phyloP scores from a whole-genome alignment of 78 protist species.

The Goniomonas avonlea region DNA sequence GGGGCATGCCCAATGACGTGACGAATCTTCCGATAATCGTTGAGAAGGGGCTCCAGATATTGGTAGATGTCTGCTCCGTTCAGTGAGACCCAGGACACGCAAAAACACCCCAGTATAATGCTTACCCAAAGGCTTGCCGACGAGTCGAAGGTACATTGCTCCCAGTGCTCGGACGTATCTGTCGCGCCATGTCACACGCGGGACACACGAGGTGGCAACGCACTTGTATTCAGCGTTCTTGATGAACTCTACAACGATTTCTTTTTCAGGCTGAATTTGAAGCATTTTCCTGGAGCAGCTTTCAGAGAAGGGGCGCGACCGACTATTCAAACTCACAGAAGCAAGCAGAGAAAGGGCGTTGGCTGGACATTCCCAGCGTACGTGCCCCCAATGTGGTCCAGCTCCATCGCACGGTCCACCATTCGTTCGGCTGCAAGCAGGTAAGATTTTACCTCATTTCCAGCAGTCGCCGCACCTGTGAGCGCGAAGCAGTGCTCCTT shows the following conservation, averaged over 20 bases:
- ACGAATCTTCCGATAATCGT: constrained; percentile 74
- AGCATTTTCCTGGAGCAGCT: not conserved
- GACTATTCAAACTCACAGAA: constrained; percentile 73
- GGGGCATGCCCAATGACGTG: not conserved
- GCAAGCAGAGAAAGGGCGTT: constrained; percentile 78
- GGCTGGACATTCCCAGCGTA: constrained; percentile 81
- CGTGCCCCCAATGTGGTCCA: constrained; percentile 75
- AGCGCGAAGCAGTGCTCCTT: constrained; percentile 94
- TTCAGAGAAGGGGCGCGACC: not conserved
- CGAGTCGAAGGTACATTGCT: constrained; percentile 83
- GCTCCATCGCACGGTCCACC: constrained; percentile 83
- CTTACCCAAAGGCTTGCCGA: constrained; percentile 17
- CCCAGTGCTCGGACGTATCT: constrained; percentile 82
- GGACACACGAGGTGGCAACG: not conserved
- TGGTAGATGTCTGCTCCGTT: not conserved
- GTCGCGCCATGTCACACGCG: not conserved
- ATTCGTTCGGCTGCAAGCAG: constrained; percentile 76
- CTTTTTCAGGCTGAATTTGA: constrained; percentile 76
- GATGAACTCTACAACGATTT: constrained; percentile 80
- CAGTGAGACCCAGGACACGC: not conserved
- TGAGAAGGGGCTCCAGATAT: constrained; percentile 77
- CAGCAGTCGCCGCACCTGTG: constrained; percentile 37
- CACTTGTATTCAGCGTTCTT: constrained; percentile 75
- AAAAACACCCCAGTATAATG: not conserved
- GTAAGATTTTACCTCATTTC: no score